Base-by-base conservation (phyloP, 306 rosid genomes). In the Inga laurina region DNA sequence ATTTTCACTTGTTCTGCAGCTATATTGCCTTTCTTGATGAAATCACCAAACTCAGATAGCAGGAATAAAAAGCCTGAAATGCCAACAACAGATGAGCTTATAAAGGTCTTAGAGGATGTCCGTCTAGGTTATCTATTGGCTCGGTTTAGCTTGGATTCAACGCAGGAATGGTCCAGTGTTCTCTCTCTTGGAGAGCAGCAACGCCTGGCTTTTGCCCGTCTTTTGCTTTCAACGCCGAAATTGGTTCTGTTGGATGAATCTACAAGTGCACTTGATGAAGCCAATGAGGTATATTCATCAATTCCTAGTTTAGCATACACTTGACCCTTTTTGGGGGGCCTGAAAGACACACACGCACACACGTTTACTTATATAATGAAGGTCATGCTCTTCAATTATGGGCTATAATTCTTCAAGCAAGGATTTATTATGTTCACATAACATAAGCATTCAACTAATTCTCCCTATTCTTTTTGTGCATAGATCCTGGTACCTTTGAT, bases 131-230 rank as follows among this genome's bases (percentile, higher is more conserved):
- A 96, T 81, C 71, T 96, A 80, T 86, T 96, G 88, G 79, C 92
- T 83, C 94, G 99, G 61, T 88, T 96, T 71, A 81, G 89, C 84
- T 82, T 94, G 85, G 99, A 94, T 85, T 86, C 90, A 78, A 91
- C 77, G 3, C 90, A 80, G n/a, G 99, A 94, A 83, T 96, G 99
- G 99, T 90, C 99, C 19, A 94, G 98, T 86, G 98, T 96, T 87
- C 94, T 96, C 56, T 96, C 99, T 56, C 90, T 96, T 4, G 99
- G 99, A 75, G 99, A 96, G 88, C 99, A 96, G 83, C 99, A 96
- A 67, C 99, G 99, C 83, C 92, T 96, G 54, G 98, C 99, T 11
- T 91, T 94, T 85, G 99, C 97, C 43, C 98, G 99, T 27, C 88
- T 96, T 48, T 85, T 96, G 82, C 98, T 96, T 83, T 87, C 97